These are phyloP conservation scores for Trichosporon inkin DNA, from an alignment of 1,284 basidiomycete species.

Conservation along the genomic window DNA sequence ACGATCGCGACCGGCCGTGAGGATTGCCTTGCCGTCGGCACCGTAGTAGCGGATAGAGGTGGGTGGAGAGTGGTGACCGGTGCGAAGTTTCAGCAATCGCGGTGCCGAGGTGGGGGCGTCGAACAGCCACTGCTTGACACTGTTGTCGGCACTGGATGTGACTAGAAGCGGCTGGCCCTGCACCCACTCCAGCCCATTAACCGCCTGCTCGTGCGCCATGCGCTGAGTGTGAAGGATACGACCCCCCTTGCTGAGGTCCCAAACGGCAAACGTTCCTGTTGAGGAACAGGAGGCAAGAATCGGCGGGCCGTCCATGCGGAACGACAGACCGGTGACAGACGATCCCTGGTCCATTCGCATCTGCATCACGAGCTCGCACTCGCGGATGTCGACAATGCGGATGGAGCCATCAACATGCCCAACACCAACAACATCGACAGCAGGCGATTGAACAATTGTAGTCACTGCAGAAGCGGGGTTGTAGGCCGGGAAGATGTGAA, in stretches of 20 bases:
- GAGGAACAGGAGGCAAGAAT: constrained; percentile 81
- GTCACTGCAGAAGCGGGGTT: constrained; percentile 60
- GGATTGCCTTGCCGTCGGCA: constrained; percentile 87
- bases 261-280: constrained; percentile 79
- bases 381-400: constrained; percentile 80
- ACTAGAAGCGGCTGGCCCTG: constrained; percentile 83
- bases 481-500: constrained; percentile 53
- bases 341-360: constrained; percentile 77
- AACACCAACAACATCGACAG: constrained; percentile 89
- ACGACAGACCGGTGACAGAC: constrained; percentile 66
- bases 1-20: constrained; percentile 78
- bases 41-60: constrained; percentile 93
- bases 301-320: constrained; percentile 83
- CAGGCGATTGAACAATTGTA: constrained; percentile 81
- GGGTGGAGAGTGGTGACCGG: constrained; percentile 87
- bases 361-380: constrained; percentile 81
- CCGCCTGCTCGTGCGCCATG: constrained; percentile 78
- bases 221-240: constrained; percentile 74
- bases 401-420: constrained; percentile 85
- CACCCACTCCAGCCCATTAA: constrained; percentile 80
- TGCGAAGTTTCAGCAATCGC: constrained; percentile 81
- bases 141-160: constrained; percentile 85
- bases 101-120: constrained; percentile 83
- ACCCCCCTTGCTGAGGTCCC: constrained; percentile 81
- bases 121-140: constrained; percentile 98